Evolutionary conservation across 176 grass and related monocot genomes (phyloP), one percentile per base, ranked within the genome.

Genomic region (Avena eriantha): DNA sequence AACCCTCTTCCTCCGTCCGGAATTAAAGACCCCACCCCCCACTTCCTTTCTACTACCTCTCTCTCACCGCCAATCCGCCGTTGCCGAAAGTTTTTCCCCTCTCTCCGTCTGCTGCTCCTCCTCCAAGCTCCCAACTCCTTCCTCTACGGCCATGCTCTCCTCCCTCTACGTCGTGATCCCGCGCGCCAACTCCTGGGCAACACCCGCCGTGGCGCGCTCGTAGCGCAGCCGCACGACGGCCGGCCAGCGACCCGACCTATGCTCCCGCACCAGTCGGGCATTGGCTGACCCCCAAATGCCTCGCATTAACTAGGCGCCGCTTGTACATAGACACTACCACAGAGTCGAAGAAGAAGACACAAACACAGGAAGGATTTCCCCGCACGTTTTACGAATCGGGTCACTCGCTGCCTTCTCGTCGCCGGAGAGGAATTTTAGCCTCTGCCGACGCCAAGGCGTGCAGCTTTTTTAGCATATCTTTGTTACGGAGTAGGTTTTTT

Each of bases 351-450:
- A 68, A 80, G 19, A 18, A 3, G 23, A 45, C 11, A 50, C 21
- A 41, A 41, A 47, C n/a, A 65, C n/a, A 26, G 15, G 69, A 74
- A 55, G 67, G n/a, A 71, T 57, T 33, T 21, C 41, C 41, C 45
- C 77, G 15, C 66, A n/a, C 84, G 79, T 70, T 48, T 83, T 66
- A 24, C 73, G 7, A 53, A 53, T 53, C 79, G 31, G 86, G 18
- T 15, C 65, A 56, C 54, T 67, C 68, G 69, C 56, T 12, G 64
- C 46, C 19, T 24, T 46, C 69, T 17, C 79, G 43, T 80, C 70
- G 88, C 89, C 80, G 68, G 89, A 87, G 89, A 91, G 89, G 89
- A 85, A 73, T 91, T 91, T 91, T 91, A 91, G 81, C 89, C 85
- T 88, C 81, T 48, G 34, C 74, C 34, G 39, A 29, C 69, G 53